Conservation (phyloP, 164 flowering plant genomes). For the Akebia trifoliata region DNA sequence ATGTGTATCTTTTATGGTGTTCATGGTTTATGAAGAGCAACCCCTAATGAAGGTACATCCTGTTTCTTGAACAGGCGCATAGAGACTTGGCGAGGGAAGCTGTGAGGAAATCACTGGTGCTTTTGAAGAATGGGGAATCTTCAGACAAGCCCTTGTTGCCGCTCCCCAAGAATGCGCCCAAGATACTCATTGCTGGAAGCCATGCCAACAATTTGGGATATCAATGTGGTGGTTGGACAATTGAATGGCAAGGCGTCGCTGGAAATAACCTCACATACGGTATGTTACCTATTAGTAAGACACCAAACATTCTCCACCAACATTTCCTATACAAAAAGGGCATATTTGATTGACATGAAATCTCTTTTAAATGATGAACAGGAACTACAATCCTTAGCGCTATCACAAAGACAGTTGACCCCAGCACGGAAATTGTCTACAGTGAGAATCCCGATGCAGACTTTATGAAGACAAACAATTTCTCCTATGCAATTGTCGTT, state of each 20-base stretch:
- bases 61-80: slow-evolving; percentile 13
- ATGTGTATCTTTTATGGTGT: no score
- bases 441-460: slow-evolving; percentile 32
- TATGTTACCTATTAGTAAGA: slow-evolving; percentile 1
- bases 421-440: slow-evolving; percentile 31
- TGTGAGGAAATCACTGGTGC: slow-evolving; percentile 27
- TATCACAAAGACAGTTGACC: slow-evolving; percentile 30
- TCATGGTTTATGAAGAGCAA: background rate
- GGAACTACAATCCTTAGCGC: slow-evolving; percentile 45
- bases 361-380: no score
- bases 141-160: slow-evolving; percentile 16
- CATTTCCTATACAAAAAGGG: no score
- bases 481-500: slow-evolving; percentile 42
- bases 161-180: slow-evolving; percentile 23
- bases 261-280: slow-evolving; percentile 22
- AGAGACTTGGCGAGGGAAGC: slow-evolving; percentile 30
- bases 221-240: slow-evolving; percentile 31
- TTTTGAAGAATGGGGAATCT: slow-evolving; percentile 21
- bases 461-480: slow-evolving; percentile 28
- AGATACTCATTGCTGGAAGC: slow-evolving; percentile 24
- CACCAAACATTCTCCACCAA: no score
- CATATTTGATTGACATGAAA: no score
- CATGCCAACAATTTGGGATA: slow-evolving; percentile 22
- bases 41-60: background rate
- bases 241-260: slow-evolving; percentile 20